phyloP scores from a whole-genome alignment of 2,329 filamentous ascomycete genomes.

The Claviceps sorghi region DNA sequence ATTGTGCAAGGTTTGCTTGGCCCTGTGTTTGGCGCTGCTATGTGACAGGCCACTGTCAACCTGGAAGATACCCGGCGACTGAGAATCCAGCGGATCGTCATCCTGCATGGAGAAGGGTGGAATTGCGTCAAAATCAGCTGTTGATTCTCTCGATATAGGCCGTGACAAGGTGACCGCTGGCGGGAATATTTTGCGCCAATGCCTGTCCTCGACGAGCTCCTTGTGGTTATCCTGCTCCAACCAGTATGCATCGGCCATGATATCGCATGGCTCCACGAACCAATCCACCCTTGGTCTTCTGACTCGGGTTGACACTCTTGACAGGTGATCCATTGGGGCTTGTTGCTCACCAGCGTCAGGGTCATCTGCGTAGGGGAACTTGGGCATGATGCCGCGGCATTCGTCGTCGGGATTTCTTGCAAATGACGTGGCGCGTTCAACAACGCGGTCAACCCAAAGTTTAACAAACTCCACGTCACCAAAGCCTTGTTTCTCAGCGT shows the following conservation, averaged over 20 bases:
- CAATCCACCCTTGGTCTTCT: conserved; percentile 71
- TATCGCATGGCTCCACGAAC: conserved; percentile 67
- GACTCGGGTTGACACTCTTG: conserved; percentile 39
- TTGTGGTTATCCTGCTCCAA: conserved; percentile 72
- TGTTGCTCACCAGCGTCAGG: conserved; percentile 23
- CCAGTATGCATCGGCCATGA: conserved; percentile 86
- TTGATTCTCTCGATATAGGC: conserved; percentile 17
- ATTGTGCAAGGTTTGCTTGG: conserved; percentile 44
- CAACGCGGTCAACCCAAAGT: conserved; percentile 61
- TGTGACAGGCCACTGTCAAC: conserved; percentile 30
- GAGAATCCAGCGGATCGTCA: conserved; percentile 10
- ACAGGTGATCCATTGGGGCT: conserved; percentile 27
- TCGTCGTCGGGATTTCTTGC: conserved; percentile 11
- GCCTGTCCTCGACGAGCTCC: conserved; percentile 61
- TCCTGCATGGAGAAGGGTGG: conserved; percentile 15
- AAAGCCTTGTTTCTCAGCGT: conserved; percentile 65
- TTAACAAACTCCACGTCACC: conserved; percentile 56
- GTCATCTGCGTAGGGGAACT: conserved; percentile 32
- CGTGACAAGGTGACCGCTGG: conserved; percentile 16
- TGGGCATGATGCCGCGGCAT: conserved; percentile 22
- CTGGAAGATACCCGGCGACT: conserved; percentile 11
- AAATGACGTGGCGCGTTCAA: conserved; percentile 17
- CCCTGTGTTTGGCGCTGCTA: conserved; percentile 41
- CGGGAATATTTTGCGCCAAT: conserved; percentile 60
- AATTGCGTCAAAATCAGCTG: conserved; percentile 13